Evolutionary conservation across 2,329 filamentous ascomycete species (phyloP).

Genomic region (Botrytis porri): DNA sequence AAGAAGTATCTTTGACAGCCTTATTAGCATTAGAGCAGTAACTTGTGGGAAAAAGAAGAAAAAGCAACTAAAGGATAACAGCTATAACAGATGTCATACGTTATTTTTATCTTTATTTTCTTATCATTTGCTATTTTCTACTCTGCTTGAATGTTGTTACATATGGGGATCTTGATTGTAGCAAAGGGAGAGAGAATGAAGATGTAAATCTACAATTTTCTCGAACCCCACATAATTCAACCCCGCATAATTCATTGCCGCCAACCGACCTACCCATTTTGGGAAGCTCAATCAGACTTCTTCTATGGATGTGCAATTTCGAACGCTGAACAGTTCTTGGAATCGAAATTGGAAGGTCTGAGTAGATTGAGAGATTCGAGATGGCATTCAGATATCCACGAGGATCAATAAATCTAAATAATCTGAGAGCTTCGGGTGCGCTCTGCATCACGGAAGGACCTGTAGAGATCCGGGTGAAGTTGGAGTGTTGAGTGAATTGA

Average conservation of each 20-base stretch:
- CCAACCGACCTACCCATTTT: neutral
- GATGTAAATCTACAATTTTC: neutral
- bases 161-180: no score
- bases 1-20: neutral
- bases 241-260: neutral
- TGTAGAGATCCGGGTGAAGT: neutral
- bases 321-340: neutral
- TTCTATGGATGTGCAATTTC: neutral
- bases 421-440: neutral
- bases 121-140: no score
- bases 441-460: neutral
- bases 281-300: neutral
- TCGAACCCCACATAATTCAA: neutral
- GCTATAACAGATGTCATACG: neutral
- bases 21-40: neutral
- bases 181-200: neutral
- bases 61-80: neutral
- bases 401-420: neutral
- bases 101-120: no score
- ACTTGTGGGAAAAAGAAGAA: neutral
- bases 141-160: no score
- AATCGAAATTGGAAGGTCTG: neutral
- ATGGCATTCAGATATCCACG: neutral
- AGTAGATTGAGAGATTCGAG: neutral
- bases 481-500: neutral